Evolutionary conservation across 2,329 filamentous ascomycete species (phyloP), one percentile per base, ranked within the genome.

Genomic region (Drechslerella stenobrocha): DNA sequence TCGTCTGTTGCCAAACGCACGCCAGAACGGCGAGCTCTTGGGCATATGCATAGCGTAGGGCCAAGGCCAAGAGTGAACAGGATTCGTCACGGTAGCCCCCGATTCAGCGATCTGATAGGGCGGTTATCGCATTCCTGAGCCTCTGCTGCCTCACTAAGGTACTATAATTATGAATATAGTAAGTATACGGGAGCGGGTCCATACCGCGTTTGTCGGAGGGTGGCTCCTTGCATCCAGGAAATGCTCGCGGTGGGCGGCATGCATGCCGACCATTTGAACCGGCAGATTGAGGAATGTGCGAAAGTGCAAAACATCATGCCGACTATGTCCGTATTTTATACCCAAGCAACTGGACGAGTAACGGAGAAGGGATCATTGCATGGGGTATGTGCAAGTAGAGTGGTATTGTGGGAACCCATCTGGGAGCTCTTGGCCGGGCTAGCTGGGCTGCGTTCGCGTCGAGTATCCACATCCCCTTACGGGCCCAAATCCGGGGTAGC

Each of bases 401-500:
- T 37, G 34, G 7, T 2, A 20, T 2, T 3, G 15, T 42, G 37
- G 6, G 13, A n/a, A 37, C 34, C n/a, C 3, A 4, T 8, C 7
- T 37, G 13, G 13, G 4, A n/a, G 34, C n/a, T 11, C 8, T 42
- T 42, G 37, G 37, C 37, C 9, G 37, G 37, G 3, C 13, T 20
- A 18, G 15, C 11, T 11, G 11, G 15, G 4, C 13, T 20, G 37
- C 34, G 22, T 18, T 42, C 37, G 37, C 37, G 37, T 42, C 37
- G 37, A 42, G 15, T 42, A 18, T n/a, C 37, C 37, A 5, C 37
- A 18, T 20, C 37, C 37, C 37, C 37, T 59, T 53, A 55, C 48
- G 59, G 58, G 47, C 50, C 47, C 61, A 53, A 66, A 66, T 66
- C 61, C 61, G 61, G 61, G 58, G 53, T 58, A 59, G 20, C 28